phyloP scores from a whole-genome alignment of 345 rosid genomes.

The Syzygium aqueum region DNA sequence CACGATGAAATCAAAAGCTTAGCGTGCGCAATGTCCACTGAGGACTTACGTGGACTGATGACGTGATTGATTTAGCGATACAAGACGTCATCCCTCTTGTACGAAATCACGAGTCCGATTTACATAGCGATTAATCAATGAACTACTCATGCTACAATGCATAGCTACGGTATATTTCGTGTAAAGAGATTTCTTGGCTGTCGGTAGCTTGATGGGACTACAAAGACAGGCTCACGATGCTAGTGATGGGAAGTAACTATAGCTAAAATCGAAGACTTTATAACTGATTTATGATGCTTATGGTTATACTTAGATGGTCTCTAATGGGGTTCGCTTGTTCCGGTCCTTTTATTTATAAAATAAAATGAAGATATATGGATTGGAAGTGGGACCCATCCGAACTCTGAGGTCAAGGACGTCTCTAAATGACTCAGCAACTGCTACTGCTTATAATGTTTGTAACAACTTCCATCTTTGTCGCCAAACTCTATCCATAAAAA shows the following conservation, averaged over 20 bases:
- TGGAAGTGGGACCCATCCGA: neutral
- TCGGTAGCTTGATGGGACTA: neutral
- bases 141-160: neutral
- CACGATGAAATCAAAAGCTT: neutral
- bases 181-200: neutral
- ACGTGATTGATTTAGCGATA: neutral
- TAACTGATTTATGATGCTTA: neutral
- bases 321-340: neutral
- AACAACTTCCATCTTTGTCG: neutral
- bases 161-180: neutral
- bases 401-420: neutral
- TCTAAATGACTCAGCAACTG: neutral
- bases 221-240: neutral
- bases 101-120: no score
- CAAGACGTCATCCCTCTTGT: neutral
- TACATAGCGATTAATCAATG: no score
- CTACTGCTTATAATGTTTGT: neutral
- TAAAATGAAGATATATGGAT: neutral
- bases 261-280: neutral
- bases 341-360: neutral
- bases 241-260: neutral
- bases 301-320: neutral
- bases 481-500: neutral
- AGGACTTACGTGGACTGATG: neutral
- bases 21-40: neutral